Evolutionary conservation across 1,284 basidiomycete genomes (phyloP), one percentile per base, ranked within the genome.

Genomic region (Trichosporon ovoides): DNA sequence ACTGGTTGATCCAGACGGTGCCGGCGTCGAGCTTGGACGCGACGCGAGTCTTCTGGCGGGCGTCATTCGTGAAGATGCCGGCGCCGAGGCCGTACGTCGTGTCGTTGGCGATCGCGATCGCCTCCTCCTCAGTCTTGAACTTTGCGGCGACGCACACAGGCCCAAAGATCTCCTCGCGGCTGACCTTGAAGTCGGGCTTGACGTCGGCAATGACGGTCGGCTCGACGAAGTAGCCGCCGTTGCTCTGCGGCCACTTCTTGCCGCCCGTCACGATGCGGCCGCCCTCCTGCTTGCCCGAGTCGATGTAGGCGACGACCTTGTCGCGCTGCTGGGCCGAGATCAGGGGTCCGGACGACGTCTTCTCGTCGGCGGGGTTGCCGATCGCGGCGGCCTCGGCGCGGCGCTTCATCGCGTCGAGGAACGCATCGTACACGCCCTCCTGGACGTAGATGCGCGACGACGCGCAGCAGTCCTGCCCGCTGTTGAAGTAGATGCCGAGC

Each of bases 221-320:
- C 59, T 77, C 68, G 46, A 78, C 64, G 63, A 68, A 78, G 67
- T 62, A 77, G 13, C 77, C 77, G 6, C 66, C 70, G 7, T 62
- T 60, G 3, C 68, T 58, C 24, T 69, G 35, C 16, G 61, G 49
- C 74, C 73, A 74, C 56, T 69, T 70, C 69, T 83, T 80, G 24
- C 93, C 95, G 22, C 95, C 94, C 4, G 89, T 80, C 35, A 85
- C 78, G 22, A 87, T 78, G 64, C 83, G 87, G n/a, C 93, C 94
- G 18, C 94, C 94, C 71, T 89, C 86, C 63, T 83, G 71, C 77
- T 89, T 90, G 38, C 92, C 95, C 1, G 83, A 81, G 66, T 94
- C 88, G 67, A 98, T 94, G 76, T 93, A 97, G 19, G 79, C 78
- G 83, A 91, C 87, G 53, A 98, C 85, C 65, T 88, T 87, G 75